A percentile compares a stretch with the other conserved stretches of the same genome.
Evolutionary conservation across 495 filamentous ascomycete genomes (phyloP).

Genomic region (Melanomma pulvis-pyrius): DNA sequence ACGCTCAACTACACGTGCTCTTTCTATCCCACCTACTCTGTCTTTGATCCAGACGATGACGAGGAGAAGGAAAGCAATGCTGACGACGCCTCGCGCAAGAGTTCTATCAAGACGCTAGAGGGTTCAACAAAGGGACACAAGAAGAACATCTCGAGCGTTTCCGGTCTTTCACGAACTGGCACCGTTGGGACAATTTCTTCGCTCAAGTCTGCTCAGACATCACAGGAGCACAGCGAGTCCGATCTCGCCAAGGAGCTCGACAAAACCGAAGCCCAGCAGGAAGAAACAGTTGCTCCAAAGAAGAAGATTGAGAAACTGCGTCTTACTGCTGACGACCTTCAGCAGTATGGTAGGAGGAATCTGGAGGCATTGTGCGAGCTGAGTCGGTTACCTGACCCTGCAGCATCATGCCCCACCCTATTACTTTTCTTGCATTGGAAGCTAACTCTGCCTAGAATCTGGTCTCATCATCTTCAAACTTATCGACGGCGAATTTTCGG

Average conservation of each 20-base stretch:
- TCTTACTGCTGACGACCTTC: conserved; percentile 75
- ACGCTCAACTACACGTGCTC: conserved; percentile 78
- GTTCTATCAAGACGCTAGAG: conserved; percentile 32
- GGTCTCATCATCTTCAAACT: conserved; percentile 94
- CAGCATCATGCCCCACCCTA: conserved; percentile 3
- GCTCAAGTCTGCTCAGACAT: conserved; percentile 14
- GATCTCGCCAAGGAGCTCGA: conserved; percentile 49
- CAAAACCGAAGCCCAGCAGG: conserved; percentile 58
- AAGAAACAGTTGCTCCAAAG: conserved; percentile 48
- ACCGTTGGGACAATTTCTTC: conserved; percentile 36
- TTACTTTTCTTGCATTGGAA: neutral
- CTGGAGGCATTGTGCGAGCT: conserved; percentile 1
- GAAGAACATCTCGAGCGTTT: conserved; percentile 11
- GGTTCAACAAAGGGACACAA: conserved; percentile 29
- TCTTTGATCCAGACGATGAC: conserved; percentile 93
- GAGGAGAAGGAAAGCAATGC: conserved; percentile 49
- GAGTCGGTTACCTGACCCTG: conserved; percentile 12
- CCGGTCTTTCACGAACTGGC: conserved; percentile 12
- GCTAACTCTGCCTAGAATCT: conserved; percentile 42
- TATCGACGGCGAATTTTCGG: conserved; percentile 79
- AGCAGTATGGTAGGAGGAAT: conserved; percentile 65
- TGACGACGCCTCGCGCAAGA: conserved; percentile 8
- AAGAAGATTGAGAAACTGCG: conserved; percentile 73
- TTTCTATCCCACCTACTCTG: conserved; percentile 86
- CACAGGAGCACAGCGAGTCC: conserved; percentile 36